Percentiles rank a stretch among this genome's conserved stretches.
phyloP scores from a whole-genome alignment of 176 grass and related monocot genomes.

The Eragrostis curvula region DNA sequence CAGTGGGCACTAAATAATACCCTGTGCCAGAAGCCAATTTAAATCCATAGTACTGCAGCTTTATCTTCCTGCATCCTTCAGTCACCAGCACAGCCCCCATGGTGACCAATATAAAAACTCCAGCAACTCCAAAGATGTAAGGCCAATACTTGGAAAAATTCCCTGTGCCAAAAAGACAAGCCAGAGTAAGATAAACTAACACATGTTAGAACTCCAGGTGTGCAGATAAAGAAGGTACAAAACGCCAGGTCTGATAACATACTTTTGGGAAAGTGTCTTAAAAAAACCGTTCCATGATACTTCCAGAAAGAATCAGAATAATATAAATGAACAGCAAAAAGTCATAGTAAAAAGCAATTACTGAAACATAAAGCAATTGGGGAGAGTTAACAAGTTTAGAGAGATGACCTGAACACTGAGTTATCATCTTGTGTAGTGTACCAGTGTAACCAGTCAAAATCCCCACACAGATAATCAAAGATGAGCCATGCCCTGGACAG shows the following conservation, averaged over 20 bases:
- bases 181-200: constrained; percentile 11
- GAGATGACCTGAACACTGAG: constrained; percentile 81
- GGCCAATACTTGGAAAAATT: constrained; percentile 69
- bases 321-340: constrained; percentile 1
- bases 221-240: background rate
- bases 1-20: constrained; percentile 32
- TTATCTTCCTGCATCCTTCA: constrained; percentile 98
- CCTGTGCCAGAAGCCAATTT: constrained; percentile 87
- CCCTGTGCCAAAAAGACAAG: constrained; percentile 55
- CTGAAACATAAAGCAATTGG: background rate
- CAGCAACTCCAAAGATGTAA: constrained; percentile 76
- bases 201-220: background rate
- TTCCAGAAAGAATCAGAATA: constrained; percentile 20
- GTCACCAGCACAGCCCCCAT: constrained; percentile 96
- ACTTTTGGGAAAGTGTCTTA: background rate
- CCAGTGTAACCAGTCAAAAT: constrained; percentile 99
- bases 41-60: constrained; percentile 95
- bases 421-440: constrained; percentile 89
- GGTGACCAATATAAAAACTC: constrained; percentile 78
- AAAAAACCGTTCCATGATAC: constrained; percentile 27
- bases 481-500: constrained; percentile 88
- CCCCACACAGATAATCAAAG: constrained; percentile 89
- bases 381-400: constrained; percentile 4
- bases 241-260: background rate
- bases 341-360: background rate